phyloP scores from a whole-genome alignment of 2,329 filamentous ascomycete species.

The Colletotrichum agaves region DNA sequence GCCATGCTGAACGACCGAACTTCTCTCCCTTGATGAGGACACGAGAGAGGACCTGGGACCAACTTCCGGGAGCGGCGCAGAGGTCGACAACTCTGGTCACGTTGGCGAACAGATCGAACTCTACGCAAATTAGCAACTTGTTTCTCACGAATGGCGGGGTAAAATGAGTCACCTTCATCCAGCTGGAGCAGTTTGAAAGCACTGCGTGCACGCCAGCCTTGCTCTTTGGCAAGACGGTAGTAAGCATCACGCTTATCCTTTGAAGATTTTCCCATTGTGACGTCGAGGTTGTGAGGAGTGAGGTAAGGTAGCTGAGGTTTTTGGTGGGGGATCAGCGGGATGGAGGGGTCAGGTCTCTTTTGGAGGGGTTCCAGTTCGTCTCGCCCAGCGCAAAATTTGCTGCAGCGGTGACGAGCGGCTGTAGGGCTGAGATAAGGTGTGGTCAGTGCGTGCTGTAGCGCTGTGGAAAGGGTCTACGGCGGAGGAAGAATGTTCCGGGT shows the following conservation, averaged over 20 bases:
- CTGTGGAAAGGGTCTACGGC: background rate
- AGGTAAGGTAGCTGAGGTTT: background rate
- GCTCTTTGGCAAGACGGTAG: constrained; percentile 97
- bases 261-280: constrained; percentile 86
- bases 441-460: constrained; percentile 39
- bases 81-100: constrained; percentile 95
- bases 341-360: background rate
- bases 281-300: background rate
- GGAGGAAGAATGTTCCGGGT: constrained; percentile 30
- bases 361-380: constrained; percentile 33
- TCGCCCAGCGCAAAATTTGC: constrained; percentile 34
- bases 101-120: constrained; percentile 92
- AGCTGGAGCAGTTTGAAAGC: constrained; percentile 98
- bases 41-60: constrained; percentile 95
- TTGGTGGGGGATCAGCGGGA: constrained; percentile 11
- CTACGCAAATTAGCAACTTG: constrained; percentile 52
- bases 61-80: constrained; percentile 94
- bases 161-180: constrained; percentile 71
- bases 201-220: constrained; percentile 96
- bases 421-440: constrained; percentile 46
- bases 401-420: constrained; percentile 10
- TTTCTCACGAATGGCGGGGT: background rate
- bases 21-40: constrained; percentile 94
- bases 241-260: constrained; percentile 99
- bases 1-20: constrained; percentile 87